phyloP scores from a whole-genome alignment of 1,284 basidiomycete genomes.

The Fomitopsis palustris region DNA sequence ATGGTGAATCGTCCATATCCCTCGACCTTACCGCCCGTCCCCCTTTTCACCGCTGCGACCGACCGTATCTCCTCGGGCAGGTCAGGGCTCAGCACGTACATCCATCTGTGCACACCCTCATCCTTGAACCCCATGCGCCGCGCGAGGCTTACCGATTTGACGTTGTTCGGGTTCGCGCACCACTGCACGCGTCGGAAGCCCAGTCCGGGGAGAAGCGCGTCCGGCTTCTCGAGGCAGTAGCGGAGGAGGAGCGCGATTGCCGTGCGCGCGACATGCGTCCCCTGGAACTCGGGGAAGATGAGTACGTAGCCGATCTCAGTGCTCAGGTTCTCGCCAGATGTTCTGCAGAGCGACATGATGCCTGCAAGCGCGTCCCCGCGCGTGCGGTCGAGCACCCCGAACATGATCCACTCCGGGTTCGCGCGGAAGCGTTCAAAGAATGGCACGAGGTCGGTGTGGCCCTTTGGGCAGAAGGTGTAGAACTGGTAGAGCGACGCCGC shows the following conservation, averaged over 20 bases:
- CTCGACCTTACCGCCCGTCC: not conserved
- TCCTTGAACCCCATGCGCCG: slow-evolving; percentile 56
- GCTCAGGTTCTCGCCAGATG: slow-evolving; percentile 34
- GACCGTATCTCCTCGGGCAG: slow-evolving; percentile 13
- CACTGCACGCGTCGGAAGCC: slow-evolving; percentile 65
- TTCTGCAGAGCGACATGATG: slow-evolving; percentile 37
- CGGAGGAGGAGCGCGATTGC: slow-evolving; percentile 57
- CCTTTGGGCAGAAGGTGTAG: slow-evolving; percentile 11
- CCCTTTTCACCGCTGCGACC: not conserved
- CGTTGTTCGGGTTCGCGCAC: slow-evolving; percentile 51
- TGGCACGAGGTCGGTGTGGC: slow-evolving; percentile 21
- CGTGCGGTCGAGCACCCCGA: slow-evolving; percentile 47
- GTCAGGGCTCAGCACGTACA: slow-evolving; percentile 36
- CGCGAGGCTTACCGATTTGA: slow-evolving; percentile 46
- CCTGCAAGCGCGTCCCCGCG: slow-evolving; percentile 34
- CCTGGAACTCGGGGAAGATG: slow-evolving; percentile 56
- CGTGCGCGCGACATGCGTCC: slow-evolving; percentile 61
- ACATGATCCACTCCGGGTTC: slow-evolving; percentile 34
- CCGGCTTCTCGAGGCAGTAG: slow-evolving; percentile 49
- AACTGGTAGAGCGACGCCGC: slow-evolving; percentile 14
- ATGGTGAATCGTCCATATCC: slow-evolving; percentile 39
- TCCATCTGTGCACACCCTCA: slow-evolving; percentile 58
- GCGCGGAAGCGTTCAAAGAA: slow-evolving; percentile 34
- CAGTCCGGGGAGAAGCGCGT: slow-evolving; percentile 38
- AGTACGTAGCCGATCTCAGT: slow-evolving; percentile 51